These are phyloP conservation scores for Apiospora phragmitis DNA, from an alignment of 2,329 filamentous ascomycete genomes.

Conservation along the genomic window DNA sequence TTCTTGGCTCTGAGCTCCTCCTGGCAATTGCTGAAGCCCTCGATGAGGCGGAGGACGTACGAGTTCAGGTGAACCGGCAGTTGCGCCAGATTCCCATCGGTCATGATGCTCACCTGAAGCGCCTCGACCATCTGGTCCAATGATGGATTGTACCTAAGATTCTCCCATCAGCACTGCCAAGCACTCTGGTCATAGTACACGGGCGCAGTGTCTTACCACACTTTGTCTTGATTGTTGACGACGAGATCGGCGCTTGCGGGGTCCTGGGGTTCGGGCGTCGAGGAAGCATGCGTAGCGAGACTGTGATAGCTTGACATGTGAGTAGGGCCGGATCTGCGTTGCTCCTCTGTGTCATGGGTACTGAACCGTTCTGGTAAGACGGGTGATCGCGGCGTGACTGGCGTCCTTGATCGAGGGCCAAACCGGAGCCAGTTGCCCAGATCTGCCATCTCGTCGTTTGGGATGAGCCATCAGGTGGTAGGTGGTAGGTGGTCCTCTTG, in stretches of 20 bases:
- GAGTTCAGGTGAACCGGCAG: conserved; percentile 43
- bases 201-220: conserved; percentile 20
- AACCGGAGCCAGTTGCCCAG: neutral
- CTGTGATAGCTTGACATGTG: conserved; percentile 26
- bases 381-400: conserved; percentile 19
- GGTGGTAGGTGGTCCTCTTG: too few species aligned
- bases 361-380: conserved; percentile 15
- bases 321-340: conserved; percentile 17
- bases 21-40: conserved; percentile 32
- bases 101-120: conserved; percentile 44
- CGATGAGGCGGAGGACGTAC: conserved; percentile 43
- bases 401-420: conserved; percentile 22
- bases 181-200: neutral
- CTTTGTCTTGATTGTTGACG: conserved; percentile 27
- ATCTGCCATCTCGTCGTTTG: neutral
- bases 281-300: conserved; percentile 17
- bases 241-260: conserved; percentile 14
- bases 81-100: conserved; percentile 31
- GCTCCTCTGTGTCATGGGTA: conserved; percentile 14
- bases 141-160: conserved; percentile 37
- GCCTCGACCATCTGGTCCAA: conserved; percentile 45
- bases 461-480: neutral
- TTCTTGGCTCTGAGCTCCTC: conserved; percentile 31
- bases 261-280: conserved; percentile 15
- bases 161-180: neutral